Base-by-base conservation (phyloP, 2,329 filamentous ascomycete genomes). In the Claviceps lovelessii region DNA sequence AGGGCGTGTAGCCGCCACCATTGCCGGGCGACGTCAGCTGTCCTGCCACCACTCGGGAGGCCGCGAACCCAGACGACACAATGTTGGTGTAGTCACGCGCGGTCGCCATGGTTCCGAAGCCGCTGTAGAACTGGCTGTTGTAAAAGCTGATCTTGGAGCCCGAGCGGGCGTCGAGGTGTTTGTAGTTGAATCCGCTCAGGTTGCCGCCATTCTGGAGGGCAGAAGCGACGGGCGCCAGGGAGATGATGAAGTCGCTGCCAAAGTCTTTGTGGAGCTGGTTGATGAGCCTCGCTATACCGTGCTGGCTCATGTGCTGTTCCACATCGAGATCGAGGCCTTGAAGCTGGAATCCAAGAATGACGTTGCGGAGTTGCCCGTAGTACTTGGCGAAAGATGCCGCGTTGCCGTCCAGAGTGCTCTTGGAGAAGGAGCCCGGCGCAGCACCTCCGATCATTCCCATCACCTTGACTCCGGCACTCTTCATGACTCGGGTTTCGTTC, bases 61-160 rank as follows among this genome's bases (percentile, higher is more conserved):
- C 77, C 1, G 77, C 73, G 82, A 86, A 95, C 1, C 88, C 88
- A 23, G 76, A 70, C 9, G 73, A 69, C 5, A 79, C 61, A 41
- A 78, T 71, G n/a, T 62, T 59, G 33, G 75, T 70, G 61, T 75
- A 80, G 55, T 70, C 67, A 5, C 61, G 53, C 0, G 74, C 64
- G 28, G 61, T 69, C 28, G 63, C 64, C 60, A 76, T 70, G 57
- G 73, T 73, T 1, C 87, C 87, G 81, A 88, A 95, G 0, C 88
- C 88, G 62, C 86, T 90, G 73, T 95, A 95, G 68, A 94, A 93
- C 64, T 95, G 90, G 5, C 83, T 77, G 63, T 94, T 94, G 65
- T 94, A 94, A 79, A 88, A 95, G 1, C 76, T 76, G 35, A 95
- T 85, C 54, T 83, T 75, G 11, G 70, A 68, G 0, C 83, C 83